Percentiles rank a stretch among this genome's conserved stretches.
These are phyloP conservation scores for Curvularia spicifera DNA, from an alignment of 2,329 filamentous ascomycete species.

Conservation along the genomic window DNA sequence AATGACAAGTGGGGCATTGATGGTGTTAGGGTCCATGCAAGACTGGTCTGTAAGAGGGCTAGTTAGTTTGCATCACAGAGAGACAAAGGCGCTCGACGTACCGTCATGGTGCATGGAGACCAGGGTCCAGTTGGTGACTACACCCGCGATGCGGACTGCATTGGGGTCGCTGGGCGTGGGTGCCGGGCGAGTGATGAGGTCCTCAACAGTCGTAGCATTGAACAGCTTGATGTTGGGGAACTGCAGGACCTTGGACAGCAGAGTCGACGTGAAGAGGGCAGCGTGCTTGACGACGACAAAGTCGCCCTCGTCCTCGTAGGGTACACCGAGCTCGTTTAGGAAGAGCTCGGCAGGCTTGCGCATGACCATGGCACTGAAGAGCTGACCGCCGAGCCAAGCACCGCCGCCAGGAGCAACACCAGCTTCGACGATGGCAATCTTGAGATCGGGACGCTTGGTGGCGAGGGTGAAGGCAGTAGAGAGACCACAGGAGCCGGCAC, in stretches of 20 bases:
- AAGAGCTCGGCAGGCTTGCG: constrained; percentile 89
- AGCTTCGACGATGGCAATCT: constrained; percentile 90
- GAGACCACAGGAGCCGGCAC: constrained; percentile 86
- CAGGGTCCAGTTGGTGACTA: constrained; percentile 95
- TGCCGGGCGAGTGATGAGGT: constrained; percentile 79
- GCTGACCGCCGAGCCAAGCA: constrained; percentile 91
- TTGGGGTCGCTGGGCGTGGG: constrained; percentile 52
- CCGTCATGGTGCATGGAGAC: constrained; percentile 67
- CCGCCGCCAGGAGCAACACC: constrained; percentile 83
- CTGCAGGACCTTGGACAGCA: constrained; percentile 80
- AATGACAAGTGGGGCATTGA: constrained; percentile 88
- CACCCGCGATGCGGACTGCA: constrained; percentile 77
- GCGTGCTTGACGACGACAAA: constrained; percentile 95
- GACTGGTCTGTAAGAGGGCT: constrained; percentile 72
- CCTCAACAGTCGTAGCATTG: constrained; percentile 92
- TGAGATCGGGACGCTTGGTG: constrained; percentile 83
- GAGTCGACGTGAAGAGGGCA: constrained; percentile 86
- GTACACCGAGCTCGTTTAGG: constrained; percentile 78
- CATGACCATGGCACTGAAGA: constrained; percentile 96
- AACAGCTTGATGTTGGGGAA: constrained; percentile 96
- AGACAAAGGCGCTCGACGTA: constrained; percentile 5
- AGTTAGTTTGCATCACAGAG: constrained; percentile 16
- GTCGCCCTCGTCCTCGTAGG: constrained; percentile 85
- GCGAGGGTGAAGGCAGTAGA: constrained; percentile 84
- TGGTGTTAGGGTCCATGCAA: constrained; percentile 98